Evolutionary conservation across 2,329 filamentous ascomycete species (phyloP).

Genomic region (Fusarium paranaense): DNA sequence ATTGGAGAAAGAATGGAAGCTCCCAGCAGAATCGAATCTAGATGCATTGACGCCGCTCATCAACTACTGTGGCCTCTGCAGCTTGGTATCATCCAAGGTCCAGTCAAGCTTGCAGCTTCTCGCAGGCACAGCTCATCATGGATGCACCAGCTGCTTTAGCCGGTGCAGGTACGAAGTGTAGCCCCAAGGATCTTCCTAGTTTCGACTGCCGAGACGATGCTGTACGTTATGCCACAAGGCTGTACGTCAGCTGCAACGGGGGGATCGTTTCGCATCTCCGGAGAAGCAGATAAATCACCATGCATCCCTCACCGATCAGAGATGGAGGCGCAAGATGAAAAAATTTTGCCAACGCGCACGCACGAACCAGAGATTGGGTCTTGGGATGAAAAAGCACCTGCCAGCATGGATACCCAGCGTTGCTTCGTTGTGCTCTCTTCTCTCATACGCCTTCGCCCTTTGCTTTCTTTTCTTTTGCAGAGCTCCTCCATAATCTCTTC

Average conservation of each 20-base stretch:
- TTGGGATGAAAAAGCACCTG: neutral
- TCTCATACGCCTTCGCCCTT: neutral
- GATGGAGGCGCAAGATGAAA: slow-evolving; percentile 6
- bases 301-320: slow-evolving; percentile 1
- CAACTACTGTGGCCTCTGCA: slow-evolving; percentile 9
- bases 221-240: slow-evolving; percentile 13
- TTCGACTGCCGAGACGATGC: slow-evolving; percentile 11
- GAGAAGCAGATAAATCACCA: slow-evolving; percentile 8
- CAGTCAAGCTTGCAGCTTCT: slow-evolving; percentile 6
- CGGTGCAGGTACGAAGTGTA: slow-evolving; percentile 31
- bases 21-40: neutral
- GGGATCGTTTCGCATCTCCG: neutral
- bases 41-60: slow-evolving; percentile 6
- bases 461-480: slow-evolving; percentile 14
- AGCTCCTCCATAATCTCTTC: slow-evolving; percentile 3
- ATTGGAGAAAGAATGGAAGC: neutral
- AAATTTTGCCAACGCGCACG: slow-evolving; percentile 4
- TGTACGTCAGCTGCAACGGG: neutral
- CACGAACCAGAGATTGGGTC: slow-evolving; percentile 3
- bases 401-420: slow-evolving; percentile 3
- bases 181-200: slow-evolving; percentile 27
- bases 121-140: slow-evolving; percentile 25
- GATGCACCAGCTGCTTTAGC: slow-evolving; percentile 14
- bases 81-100: neutral
- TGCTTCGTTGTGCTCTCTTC: neutral